Evolutionary conservation across 2,329 filamentous ascomycete species (phyloP), one percentile per base, ranked within the genome.

Genomic region (Phialophora chinensis): DNA sequence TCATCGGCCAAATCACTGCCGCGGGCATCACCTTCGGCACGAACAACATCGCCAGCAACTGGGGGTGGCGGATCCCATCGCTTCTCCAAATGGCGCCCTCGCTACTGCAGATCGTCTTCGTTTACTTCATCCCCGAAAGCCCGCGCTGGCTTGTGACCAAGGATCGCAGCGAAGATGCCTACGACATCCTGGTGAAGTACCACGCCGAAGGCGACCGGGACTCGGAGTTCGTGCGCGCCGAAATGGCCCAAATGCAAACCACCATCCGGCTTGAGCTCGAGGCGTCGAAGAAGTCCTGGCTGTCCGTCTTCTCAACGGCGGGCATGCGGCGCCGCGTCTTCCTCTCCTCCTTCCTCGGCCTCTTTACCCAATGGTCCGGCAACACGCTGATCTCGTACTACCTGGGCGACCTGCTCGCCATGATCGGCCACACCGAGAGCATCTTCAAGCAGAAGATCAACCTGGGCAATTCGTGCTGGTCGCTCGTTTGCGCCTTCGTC

Each of bases 221-320:
- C 38, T 86, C 83, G 0, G 76, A 82, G 12, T 81, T 88, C 12
- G 85, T 88, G 29, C 80, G 82, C 60, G 85, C 85, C 8, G 87
- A 90, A 72, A 84, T 88, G 72, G 82, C 82, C 0, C 85, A 89
- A 74, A 89, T 90, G 69, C 79, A 83, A 58, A 80, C 82, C 3
- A 86, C 86, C 0, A 84, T 88, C 71, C 80, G 81, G 33, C 72
- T 86, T 0, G 86, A 88, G 72, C 76, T 84, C 62, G 84, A 88
- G 67, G 76, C 81, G 54, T 82, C 84, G 60, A 72, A 66, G 53
- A 72, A 76, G 56, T 68, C 71, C 14, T 77, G 75, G 75, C 54
- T 58, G 35, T 73, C 75, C 52, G 71, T 77, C 69, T 70, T 77
- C 61, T 63, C 59, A 14, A 75, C 75, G 1, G 47, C 72, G 0